Evolutionary conservation across 148 eudicot genomes (phyloP), one percentile per base, ranked within the genome.

Genomic region (Cornus florida): DNA sequence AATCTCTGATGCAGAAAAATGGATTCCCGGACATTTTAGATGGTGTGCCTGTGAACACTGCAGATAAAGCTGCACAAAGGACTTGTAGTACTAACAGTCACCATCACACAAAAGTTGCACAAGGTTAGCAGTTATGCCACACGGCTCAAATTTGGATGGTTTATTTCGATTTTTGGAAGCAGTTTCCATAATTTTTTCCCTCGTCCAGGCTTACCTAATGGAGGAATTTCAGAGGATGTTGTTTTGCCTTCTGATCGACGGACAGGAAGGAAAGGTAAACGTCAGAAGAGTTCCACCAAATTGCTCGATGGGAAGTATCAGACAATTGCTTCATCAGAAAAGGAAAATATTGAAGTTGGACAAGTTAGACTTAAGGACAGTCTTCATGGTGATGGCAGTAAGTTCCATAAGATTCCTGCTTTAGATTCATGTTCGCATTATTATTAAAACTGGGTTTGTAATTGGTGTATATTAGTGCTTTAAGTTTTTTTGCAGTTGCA

Each of bases 211-310:
- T 82, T 84, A 69, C 60, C 82, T 39, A 79, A 85, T 75, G 87
- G 82, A 71, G 88, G 75, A 43, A 78, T 81, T 80, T 60, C 80
- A 41, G 84, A 84, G 75, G 84, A 83, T 84, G 90, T 79, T 75
- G 78, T 53, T 80, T 80, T 82, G 59, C 77, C 81, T 80, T 78
- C 80, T 22, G 95, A 87, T 14, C 88, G 79, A 17, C 89, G 83
- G 78, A 66, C 83, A 72, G 93, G 86, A 79, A 88, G 92, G 83
- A 94, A 83, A 88, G 84, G 93, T 76, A 91, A 85, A 83, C 89
- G 95, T 46, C 84, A 79, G 59, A 91, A 82, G 75, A 90, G 77
- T 86, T 78, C 90, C 4, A 48, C 85, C 67, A 94, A 90, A 83
- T 72, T 82, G 11, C 38, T 79, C 41, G 93, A 87, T 74, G 88